Base-by-base conservation (phyloP, 129 eudicot species). In the Escallonia herrerae region DNA sequence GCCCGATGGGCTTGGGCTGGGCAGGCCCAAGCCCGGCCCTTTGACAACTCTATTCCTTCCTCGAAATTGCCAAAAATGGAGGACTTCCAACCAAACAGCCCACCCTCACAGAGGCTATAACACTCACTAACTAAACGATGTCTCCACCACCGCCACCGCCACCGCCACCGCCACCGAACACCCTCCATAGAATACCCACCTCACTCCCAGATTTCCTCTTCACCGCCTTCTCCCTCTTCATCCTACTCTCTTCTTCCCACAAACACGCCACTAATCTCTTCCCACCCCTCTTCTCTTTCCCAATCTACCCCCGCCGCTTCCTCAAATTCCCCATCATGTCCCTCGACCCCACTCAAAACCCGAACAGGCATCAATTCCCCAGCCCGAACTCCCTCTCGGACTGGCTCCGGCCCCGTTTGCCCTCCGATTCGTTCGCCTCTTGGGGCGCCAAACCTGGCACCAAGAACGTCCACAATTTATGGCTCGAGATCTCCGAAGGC, bases 391-490 rank as follows among this genome's bases (percentile, higher is more conserved):
- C 88, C 39, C 86, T 90, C 67, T 81, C 97, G 72, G 91, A 83
- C 15, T 86, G 95, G 95, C 90, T 91, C 66, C 69, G 64, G 40
- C 87, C 96, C 3, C 82, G 95, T 0, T 68, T 91, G 71, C 84
- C 86, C 5, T 74, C 83, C 15, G 89, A 91, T 8, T 76, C 82
- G 0, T 81, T 91, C 68, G 77, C 89, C 64, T 57, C 94, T 0
- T 87, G 96, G 97, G 97, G 95, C 3, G 76, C 82, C 63, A 81
- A 77, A 53, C 89, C 90, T 2, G 97, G 97, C 5, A 91, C 97
- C 51, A 91, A 91, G 40, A 91, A 87, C 63, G 65, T 91, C 45
- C 86, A 85, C 52, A 91, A 85, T 63, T 73, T 91, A 13, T 91
- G 86, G 84, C 90, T 87, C 13, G 97, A 90, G 63, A 57, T 90